Base-by-base conservation (phyloP, 2,329 filamentous ascomycete genomes). In the Blastomyces percursus region DNA sequence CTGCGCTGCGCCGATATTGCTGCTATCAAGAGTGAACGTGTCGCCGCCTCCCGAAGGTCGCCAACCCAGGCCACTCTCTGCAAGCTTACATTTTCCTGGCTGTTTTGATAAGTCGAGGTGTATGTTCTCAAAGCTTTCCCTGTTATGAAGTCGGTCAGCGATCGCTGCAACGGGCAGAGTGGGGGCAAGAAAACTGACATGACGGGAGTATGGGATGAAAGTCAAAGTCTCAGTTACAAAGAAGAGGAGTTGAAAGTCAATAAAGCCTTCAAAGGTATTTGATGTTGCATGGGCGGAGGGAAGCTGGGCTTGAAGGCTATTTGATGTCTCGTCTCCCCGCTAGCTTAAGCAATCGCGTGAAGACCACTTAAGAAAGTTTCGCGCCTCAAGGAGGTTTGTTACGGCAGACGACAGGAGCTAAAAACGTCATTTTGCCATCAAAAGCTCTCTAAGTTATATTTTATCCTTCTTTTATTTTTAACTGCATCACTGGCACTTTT, bases 101-200 rank as follows among this genome's bases (percentile, higher is more conserved):
- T 94, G 88, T 76, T 91, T 94, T 70, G 92, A 96, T 64, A 99
- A 84, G 75, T 99, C 93, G 70, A 99, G 86, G 78, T 94, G 92
- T 79, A 97, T 96, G 78, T 91, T 91, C 74, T 97, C 93, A 78
- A 99, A 99, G 73, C 88, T 94, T 85, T 99, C 94, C 83, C 84
- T 86, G 46, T 59, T 24, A 4, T 5, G 19, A 16, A 40, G 61
- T 67, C 51, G 66, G 60, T 59, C 46, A 48, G 44, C 1, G 50
- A 27, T 6, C 19, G 46, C 35, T n/a, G 42, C 6, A 57, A 27
- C 24, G 30, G 42, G 21, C 14, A 46, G 2, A n/a, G 7, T 56
- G 27, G 19, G 21, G 21, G 24, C n/a, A 14, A 21, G 59, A 30
- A 61, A 62, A 54, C 64, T 21, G 55, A 65, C 64, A 65, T 65